Conservation (phyloP, 2,329 filamentous ascomycete genomes). For the Pseudogymnoascus sp. region DNA sequence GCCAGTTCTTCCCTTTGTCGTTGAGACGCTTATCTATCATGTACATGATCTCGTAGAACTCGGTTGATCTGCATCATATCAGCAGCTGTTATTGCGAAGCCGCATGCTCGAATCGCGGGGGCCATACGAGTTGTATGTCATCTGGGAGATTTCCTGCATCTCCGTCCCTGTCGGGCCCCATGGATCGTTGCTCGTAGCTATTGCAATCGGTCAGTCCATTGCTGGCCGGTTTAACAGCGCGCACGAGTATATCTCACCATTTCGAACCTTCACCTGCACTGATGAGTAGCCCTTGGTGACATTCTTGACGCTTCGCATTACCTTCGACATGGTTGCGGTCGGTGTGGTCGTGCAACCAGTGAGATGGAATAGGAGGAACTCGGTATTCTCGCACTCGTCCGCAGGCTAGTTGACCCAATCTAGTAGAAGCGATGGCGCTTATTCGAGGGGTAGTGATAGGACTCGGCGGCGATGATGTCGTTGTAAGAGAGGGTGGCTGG, state of each 20-base stretch:
- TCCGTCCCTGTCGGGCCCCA: conserved; percentile 97
- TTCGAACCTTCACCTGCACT: conserved; percentile 95
- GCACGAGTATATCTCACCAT: conserved; percentile 58
- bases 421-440: conserved; percentile 4
- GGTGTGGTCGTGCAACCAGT: conserved; percentile 7
- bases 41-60: conserved; percentile 99
- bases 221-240: background rate
- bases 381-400: background rate
- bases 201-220: conserved; percentile 20
- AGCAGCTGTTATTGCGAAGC: conserved; percentile 4
- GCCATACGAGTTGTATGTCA: conserved; percentile 93
- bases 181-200: conserved; percentile 96
- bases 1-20: conserved; percentile 99
- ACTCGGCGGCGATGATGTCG: conserved; percentile 6
- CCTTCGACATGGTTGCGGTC: conserved; percentile 72
- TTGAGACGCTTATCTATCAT: conserved; percentile 98
- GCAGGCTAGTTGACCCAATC: conserved; percentile 1
- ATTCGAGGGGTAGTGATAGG: background rate
- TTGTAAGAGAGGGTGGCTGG: conserved; percentile 3
- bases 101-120: background rate
- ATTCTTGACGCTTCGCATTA: conserved; percentile 96
- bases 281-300: conserved; percentile 97
- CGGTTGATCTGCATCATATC: conserved; percentile 56
- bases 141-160: conserved; percentile 96
- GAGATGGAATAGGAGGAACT: background rate